phyloP scores from a whole-genome alignment of 2,329 filamentous ascomycete genomes.

The Salinomyces thailandicus region DNA sequence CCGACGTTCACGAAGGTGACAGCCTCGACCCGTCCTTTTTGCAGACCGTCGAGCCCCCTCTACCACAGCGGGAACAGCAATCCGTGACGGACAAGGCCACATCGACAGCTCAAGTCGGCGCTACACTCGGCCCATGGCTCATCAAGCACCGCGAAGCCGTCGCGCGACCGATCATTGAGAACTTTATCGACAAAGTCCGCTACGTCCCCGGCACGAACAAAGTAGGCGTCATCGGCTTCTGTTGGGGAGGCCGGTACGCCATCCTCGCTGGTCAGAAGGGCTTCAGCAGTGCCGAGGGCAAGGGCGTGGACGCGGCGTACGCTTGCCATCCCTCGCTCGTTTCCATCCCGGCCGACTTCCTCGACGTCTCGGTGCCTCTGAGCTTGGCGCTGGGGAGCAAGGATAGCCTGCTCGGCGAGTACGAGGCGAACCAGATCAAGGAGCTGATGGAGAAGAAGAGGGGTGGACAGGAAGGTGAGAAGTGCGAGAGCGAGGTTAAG shows the following conservation, averaged over 20 bases:
- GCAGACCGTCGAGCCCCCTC: slow-evolving; percentile 33
- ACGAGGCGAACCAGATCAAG: slow-evolving; percentile 30
- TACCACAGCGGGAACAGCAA: slow-evolving; percentile 29
- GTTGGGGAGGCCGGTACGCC: slow-evolving; percentile 37
- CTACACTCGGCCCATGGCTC: slow-evolving; percentile 35
- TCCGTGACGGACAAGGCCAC: slow-evolving; percentile 31
- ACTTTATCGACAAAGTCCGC: slow-evolving; percentile 32
- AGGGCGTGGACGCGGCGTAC: slow-evolving; percentile 32
- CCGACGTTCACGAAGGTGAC: slow-evolving; percentile 35
- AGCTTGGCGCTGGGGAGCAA: slow-evolving; percentile 33
- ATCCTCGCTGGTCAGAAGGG: slow-evolving; percentile 24
- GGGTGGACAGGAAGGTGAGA: slow-evolving; percentile 21
- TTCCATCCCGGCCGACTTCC: slow-evolving; percentile 33
- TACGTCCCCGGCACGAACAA: slow-evolving; percentile 32
- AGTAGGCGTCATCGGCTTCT: slow-evolving; percentile 39
- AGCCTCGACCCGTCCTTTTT: slow-evolving; percentile 31
- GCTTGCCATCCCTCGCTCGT: slow-evolving; percentile 35
- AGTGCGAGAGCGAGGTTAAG: slow-evolving; percentile 28
- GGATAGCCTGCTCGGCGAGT: slow-evolving; percentile 32
- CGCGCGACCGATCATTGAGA: slow-evolving; percentile 33
- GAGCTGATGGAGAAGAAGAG: slow-evolving; percentile 32
- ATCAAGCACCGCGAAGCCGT: slow-evolving; percentile 34
- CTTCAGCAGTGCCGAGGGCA: slow-evolving; percentile 16
- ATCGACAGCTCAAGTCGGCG: slow-evolving; percentile 31
- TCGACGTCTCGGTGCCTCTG: slow-evolving; percentile 30